phyloP scores from a whole-genome alignment of 2,329 filamentous ascomycete genomes.

The Cercospora janseana region DNA sequence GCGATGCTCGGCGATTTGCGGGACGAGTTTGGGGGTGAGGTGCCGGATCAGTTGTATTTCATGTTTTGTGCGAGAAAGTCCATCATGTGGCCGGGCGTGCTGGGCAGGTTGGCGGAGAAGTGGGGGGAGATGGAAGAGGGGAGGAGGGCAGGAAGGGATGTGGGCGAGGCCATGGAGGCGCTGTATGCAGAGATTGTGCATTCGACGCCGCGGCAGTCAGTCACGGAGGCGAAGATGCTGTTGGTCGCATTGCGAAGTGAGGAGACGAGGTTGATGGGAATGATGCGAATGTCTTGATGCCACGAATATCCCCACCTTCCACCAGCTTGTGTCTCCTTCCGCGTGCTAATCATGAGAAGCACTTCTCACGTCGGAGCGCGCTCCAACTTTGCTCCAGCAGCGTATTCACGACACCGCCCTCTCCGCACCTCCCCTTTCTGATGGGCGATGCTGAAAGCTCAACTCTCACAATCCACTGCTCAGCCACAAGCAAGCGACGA shows the following conservation, averaged over 20 bases:
- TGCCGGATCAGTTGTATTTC: conserved; percentile 22
- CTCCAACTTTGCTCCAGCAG: no score
- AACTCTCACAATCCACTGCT: no score
- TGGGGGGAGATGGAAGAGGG: conserved; percentile 15
- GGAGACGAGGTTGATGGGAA: conserved; percentile 13
- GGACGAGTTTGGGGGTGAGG: conserved; percentile 17
- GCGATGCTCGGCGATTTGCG: conserved; percentile 14
- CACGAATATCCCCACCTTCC: background rate
- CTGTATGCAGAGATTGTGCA: conserved; percentile 7
- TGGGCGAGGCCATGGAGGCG: conserved; percentile 10
- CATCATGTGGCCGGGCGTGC: conserved; percentile 12
- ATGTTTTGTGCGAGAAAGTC: conserved; percentile 17
- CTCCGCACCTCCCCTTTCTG: no score
- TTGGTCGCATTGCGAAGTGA: conserved; percentile 15
- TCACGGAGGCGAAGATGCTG: conserved; percentile 15
- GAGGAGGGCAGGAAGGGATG: conserved; percentile 4
- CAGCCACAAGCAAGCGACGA: no score
- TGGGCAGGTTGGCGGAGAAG: conserved; percentile 15
- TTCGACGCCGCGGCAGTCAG: conserved; percentile 8
- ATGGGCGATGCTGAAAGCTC: no score
- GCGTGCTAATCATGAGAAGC: no score
- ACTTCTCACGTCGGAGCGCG: no score
- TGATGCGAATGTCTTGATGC: conserved; percentile 10
- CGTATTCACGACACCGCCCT: no score
- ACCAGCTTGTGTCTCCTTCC: no score